Conservation (phyloP, 192 early-diverging fungal species). For the Phycomyces nitens region DNA sequence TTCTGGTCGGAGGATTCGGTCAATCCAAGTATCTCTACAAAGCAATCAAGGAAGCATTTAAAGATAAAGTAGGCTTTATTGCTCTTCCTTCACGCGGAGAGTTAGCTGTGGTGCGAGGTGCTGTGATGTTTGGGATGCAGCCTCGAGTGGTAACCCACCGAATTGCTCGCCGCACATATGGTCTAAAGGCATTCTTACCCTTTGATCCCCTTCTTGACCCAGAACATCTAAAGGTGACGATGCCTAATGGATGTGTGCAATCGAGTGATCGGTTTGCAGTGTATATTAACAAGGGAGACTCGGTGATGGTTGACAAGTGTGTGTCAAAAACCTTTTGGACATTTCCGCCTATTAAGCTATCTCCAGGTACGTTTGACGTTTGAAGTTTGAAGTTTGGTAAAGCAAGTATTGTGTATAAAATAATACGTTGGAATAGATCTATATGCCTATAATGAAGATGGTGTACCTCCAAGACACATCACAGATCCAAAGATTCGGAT, state of each 20-base stretch:
- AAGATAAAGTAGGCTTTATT: slow-evolving; percentile 30
- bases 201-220: slow-evolving; percentile 40
- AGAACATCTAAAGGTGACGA: slow-evolving; percentile 14
- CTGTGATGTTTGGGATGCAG: slow-evolving; percentile 40
- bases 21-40: slow-evolving; percentile 38
- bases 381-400: background rate
- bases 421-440: slow-evolving; percentile 7
- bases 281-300: too few relatives aligned
- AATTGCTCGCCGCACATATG: slow-evolving; percentile 42
- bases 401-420: too few relatives aligned
- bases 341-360: too few relatives aligned
- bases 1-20: slow-evolving; percentile 48
- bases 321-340: too few relatives aligned
- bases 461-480: slow-evolving; percentile 15
- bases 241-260: slow-evolving; percentile 15
- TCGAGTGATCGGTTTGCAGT: slow-evolving; percentile 28
- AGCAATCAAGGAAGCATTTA: slow-evolving; percentile 32
- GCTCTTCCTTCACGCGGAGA: slow-evolving; percentile 40
- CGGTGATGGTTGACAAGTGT: too few relatives aligned
- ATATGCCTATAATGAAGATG: slow-evolving; percentile 29
- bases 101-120: slow-evolving; percentile 47
- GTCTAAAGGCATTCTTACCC: slow-evolving; percentile 39
- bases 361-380: too few relatives aligned
- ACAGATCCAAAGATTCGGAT: slow-evolving; percentile 22
- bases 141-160: slow-evolving; percentile 36